A percentile compares a stretch with the other conserved stretches of the same genome.
phyloP scores from a whole-genome alignment of 2,329 filamentous ascomycete species.

The Ceratocystis huliohia region DNA sequence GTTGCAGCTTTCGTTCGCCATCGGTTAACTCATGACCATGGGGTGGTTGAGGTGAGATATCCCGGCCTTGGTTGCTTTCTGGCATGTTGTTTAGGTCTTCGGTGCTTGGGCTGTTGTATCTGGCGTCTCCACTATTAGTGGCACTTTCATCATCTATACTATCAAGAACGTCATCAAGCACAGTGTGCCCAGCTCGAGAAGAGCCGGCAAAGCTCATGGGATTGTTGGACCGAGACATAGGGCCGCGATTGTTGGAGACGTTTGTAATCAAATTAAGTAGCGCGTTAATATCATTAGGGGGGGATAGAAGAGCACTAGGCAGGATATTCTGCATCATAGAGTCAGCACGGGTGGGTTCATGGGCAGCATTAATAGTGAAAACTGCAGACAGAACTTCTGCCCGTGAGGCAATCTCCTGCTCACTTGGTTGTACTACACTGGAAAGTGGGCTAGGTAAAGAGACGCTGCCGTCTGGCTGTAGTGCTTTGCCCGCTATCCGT shows the following conservation, averaged over 20 bases:
- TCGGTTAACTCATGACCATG: not conserved
- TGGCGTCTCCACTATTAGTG: not conserved
- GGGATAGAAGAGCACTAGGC: slow-evolving; percentile 25
- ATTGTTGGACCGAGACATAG: not conserved
- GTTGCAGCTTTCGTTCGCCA: slow-evolving; percentile 1
- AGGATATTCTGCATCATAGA: slow-evolving; percentile 13
- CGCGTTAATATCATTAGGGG: slow-evolving; percentile 14
- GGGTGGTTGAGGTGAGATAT: not conserved
- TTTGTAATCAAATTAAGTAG: slow-evolving; percentile 17
- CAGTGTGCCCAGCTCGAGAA: not conserved
- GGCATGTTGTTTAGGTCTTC: not conserved
- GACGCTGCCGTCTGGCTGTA: slow-evolving; percentile 49
- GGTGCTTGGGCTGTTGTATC: not conserved
- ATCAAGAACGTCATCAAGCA: not conserved
- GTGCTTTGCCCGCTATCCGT: slow-evolving; percentile 53
- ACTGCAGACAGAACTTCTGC: slow-evolving; percentile 47
- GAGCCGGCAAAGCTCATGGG: not conserved
- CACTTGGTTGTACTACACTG: slow-evolving; percentile 46
- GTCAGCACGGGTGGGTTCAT: slow-evolving; percentile 10
- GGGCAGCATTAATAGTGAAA: slow-evolving; percentile 28
- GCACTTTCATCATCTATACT: not conserved
- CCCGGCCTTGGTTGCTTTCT: not conserved
- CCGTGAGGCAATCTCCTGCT: slow-evolving; percentile 46
- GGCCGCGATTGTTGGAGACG: not conserved
- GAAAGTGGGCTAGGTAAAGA: slow-evolving; percentile 46